Percentiles rank a stretch among this genome's conserved stretches.
phyloP scores from a whole-genome alignment of 2,329 filamentous ascomycete genomes.

The Teratosphaeria epicoccoides region DNA sequence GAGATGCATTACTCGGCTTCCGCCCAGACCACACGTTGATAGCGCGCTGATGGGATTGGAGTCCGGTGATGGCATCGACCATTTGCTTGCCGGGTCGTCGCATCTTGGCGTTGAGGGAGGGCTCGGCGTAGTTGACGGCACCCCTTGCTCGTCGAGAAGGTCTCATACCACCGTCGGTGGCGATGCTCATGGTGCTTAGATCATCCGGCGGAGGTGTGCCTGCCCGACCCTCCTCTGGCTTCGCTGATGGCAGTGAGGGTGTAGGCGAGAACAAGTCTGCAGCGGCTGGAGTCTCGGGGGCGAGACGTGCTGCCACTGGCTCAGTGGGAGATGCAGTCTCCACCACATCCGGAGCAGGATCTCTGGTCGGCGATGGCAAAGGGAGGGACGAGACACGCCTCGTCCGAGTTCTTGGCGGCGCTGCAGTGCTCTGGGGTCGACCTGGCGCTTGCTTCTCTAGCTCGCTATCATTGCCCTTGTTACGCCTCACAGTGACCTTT shows the following conservation, averaged over 20 bases:
- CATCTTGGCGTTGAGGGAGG: constrained; percentile 40
- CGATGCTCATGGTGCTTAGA: constrained; percentile 22
- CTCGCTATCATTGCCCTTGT: constrained; percentile 8
- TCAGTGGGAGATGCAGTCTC: constrained; percentile 12
- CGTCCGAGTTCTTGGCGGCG: not conserved
- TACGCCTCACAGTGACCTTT: constrained; percentile 9
- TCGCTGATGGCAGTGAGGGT: constrained; percentile 32
- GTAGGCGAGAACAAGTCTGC: constrained; percentile 34
- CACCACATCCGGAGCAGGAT: constrained; percentile 7
- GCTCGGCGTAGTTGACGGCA: constrained; percentile 41
- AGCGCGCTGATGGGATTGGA: constrained; percentile 18
- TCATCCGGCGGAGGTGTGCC: constrained; percentile 36
- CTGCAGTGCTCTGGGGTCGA: constrained; percentile 4
- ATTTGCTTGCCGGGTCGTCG: constrained; percentile 37
- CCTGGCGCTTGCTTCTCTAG: constrained; percentile 2
- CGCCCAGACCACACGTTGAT: constrained; percentile 16
- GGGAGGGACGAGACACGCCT: constrained; percentile 12
- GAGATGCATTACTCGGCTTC: constrained; percentile 2
- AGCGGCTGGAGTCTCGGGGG: constrained; percentile 21
- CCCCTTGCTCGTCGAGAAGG: constrained; percentile 36
- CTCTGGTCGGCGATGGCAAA: constrained; percentile 10
- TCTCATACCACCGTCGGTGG: constrained; percentile 26
- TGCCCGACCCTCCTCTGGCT: constrained; percentile 9
- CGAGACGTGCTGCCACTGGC: constrained; percentile 3
- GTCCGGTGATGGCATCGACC: constrained; percentile 33